Percentiles rank a stretch among this genome's conserved stretches.
Conservation (phyloP, 768 basidiomycete species). For the Kwoniella shandongensis region DNA sequence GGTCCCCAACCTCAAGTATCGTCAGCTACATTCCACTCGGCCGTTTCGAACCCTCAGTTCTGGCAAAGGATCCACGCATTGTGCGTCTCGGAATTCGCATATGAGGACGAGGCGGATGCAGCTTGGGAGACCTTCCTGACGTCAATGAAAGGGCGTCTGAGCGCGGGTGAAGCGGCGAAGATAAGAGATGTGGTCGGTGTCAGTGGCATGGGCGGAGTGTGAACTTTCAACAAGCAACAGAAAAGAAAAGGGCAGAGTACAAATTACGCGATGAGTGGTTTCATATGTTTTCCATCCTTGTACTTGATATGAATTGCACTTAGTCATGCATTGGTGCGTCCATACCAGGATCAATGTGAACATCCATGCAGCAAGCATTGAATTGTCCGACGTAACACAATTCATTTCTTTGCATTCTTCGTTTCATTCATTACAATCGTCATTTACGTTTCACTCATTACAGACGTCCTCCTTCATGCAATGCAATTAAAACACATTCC, state of each 20-base stretch:
- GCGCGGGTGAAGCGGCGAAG: conserved; percentile 82
- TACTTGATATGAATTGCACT: too few relatives aligned
- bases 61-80: conserved; percentile 72
- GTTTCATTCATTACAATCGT: too few relatives aligned
- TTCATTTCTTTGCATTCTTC: too few relatives aligned
- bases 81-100: conserved; percentile 66
- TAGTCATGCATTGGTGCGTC: too few relatives aligned
- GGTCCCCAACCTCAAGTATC: conserved; percentile 51
- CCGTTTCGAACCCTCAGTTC: conserved; percentile 74
- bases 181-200: conserved; percentile 86
- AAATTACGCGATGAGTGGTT: too few relatives aligned
- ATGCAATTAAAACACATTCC: too few relatives aligned
- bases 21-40: conserved; percentile 61
- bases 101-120: conserved; percentile 63
- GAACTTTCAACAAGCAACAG: not conserved
- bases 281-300: too few relatives aligned
- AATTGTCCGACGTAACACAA: too few relatives aligned
- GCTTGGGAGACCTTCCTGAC: conserved; percentile 87
- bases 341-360: too few relatives aligned
- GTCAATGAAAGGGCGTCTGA: conserved; percentile 75
- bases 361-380: too few relatives aligned
- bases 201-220: conserved; percentile 29
- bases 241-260: conserved; percentile 1
- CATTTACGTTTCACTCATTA: too few relatives aligned
- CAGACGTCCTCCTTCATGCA: too few relatives aligned